A percentile compares a stretch with the other conserved stretches of the same genome.
Evolutionary conservation across 2,329 filamentous ascomycete species (phyloP).

Genomic region (Aciculosporium take): DNA sequence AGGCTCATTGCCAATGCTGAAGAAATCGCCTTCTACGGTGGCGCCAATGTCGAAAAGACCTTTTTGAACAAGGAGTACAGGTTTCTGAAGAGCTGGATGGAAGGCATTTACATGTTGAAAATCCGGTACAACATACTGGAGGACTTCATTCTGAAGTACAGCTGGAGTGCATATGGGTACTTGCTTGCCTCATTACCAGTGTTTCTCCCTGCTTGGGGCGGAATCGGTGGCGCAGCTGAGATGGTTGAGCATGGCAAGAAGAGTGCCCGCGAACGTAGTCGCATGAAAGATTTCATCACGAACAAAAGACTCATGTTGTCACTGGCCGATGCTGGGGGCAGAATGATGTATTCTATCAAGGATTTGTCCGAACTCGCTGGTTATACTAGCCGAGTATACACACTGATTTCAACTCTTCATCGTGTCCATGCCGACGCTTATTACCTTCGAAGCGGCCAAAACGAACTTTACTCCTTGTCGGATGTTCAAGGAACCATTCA

Average conservation of each 20-base stretch:
- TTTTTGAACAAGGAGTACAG: conserved; percentile 87
- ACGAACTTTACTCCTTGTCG: conserved; percentile 75
- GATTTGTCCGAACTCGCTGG: conserved; percentile 91
- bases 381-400: conserved; percentile 92
- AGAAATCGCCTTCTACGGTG: conserved; percentile 94
- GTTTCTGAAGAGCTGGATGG: conserved; percentile 92
- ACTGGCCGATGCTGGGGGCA: conserved; percentile 83
- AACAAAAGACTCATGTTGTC: conserved; percentile 98
- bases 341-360: conserved; percentile 99
- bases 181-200: conserved; percentile 83
- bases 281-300: conserved; percentile 98
- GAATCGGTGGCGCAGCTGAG: conserved; percentile 60
- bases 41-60: conserved; percentile 85
- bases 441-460: conserved; percentile 47
- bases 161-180: conserved; percentile 96
- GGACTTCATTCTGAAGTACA: conserved; percentile 95
- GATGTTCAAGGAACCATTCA: conserved; percentile 91
- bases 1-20: conserved; percentile 92
- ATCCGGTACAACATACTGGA: conserved; percentile 98
- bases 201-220: conserved; percentile 89
- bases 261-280: conserved; percentile 56
- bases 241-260: conserved; percentile 36
- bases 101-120: conserved; percentile 93
- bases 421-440: conserved; percentile 87
- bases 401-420: conserved; percentile 85